phyloP scores from a whole-genome alignment of 2,329 filamentous ascomycete genomes.

The Cladosporium sp. region DNA sequence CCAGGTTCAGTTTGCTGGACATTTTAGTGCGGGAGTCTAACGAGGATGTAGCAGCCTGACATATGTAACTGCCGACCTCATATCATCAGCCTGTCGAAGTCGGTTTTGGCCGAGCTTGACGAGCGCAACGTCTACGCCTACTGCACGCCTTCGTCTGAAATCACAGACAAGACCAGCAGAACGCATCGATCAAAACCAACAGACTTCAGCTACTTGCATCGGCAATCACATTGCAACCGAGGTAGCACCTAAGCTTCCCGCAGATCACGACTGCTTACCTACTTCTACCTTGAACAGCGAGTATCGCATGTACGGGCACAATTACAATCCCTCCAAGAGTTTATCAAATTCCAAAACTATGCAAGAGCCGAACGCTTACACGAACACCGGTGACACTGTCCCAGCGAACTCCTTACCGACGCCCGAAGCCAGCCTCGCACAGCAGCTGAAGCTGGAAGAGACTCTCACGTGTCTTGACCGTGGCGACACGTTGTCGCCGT shows the following conservation, averaged over 20 bases:
- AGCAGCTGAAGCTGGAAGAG: background rate
- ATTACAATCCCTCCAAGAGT: background rate
- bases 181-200: background rate
- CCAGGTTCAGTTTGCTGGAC: background rate
- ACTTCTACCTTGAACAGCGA: background rate
- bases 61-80: background rate
- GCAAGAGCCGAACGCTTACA: background rate
- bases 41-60: background rate
- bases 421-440: background rate
- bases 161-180: no score
- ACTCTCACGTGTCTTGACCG: slow-evolving; percentile 8
- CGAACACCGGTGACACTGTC: background rate
- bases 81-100: background rate
- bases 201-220: background rate
- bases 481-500: slow-evolving; percentile 4
- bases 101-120: background rate
- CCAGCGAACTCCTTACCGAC: slow-evolving; percentile 1
- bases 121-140: background rate
- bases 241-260: background rate
- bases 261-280: background rate
- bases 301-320: background rate
- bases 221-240: background rate
- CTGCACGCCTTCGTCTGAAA: no score
- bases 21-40: background rate
- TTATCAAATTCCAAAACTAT: background rate